A percentile compares a stretch with the other conserved stretches of the same genome.
phyloP scores from a whole-genome alignment of 768 basidiomycete genomes.

The Boletellus emodensis region DNA sequence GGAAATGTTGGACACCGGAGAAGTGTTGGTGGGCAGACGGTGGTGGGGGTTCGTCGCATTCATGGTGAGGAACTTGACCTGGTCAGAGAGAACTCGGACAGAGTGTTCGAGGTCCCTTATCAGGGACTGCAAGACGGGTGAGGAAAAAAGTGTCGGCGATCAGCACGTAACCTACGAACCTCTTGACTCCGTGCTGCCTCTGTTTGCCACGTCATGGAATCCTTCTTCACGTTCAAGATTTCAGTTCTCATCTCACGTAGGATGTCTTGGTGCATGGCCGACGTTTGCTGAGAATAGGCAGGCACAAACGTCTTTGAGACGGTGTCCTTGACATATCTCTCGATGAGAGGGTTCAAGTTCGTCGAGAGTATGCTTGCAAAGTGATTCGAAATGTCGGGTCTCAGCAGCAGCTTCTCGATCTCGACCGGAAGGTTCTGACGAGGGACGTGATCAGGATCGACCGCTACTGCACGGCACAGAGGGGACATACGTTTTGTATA shows the following conservation, averaged over 20 bases:
- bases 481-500: conserved; percentile 59
- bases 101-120: conserved; percentile 81
- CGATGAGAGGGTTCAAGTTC: conserved; percentile 70
- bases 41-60: conserved; percentile 40
- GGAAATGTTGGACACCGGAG: conserved; percentile 30
- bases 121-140: conserved; percentile 44
- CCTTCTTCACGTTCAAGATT: conserved; percentile 72
- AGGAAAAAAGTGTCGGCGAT: neutral
- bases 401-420: conserved; percentile 71
- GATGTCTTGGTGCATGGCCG: conserved; percentile 75
- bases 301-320: conserved; percentile 73
- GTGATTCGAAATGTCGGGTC: conserved; percentile 73
- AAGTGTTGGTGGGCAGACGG: conserved; percentile 33
- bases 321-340: conserved; percentile 77
- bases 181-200: conserved; percentile 77
- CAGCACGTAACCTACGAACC: conserved; percentile 39
- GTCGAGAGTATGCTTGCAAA: conserved; percentile 71
- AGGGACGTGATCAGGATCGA: conserved; percentile 3
- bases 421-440: conserved; percentile 69
- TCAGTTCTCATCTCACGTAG: conserved; percentile 71
- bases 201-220: conserved; percentile 77
- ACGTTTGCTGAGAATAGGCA: conserved; percentile 69
- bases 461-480: neutral
- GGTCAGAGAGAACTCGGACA: conserved; percentile 70
- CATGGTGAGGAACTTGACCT: conserved; percentile 74